Base-by-base conservation (phyloP, 768 basidiomycete species). In the Tricholoma terreum region DNA sequence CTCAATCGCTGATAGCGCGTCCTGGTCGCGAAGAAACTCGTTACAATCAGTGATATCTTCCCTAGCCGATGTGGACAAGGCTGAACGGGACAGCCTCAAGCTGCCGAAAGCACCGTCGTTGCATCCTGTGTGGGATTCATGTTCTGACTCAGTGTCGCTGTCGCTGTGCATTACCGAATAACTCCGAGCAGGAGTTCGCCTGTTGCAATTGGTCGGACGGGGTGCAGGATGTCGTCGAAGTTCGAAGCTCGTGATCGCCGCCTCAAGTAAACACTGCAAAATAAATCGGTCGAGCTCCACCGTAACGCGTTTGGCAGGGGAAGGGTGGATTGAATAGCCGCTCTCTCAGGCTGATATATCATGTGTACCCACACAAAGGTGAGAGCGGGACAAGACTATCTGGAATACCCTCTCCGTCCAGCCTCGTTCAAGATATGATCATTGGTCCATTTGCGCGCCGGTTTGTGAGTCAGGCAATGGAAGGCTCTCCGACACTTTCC, bases 91-190 rank as follows among this genome's bases (percentile, higher is more conserved):
- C 24, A 31, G 1, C 40, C 4, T 43, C 12, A 17, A 10, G 17
- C 52, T 43, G n/a, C 15, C 7, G 22, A 36, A 31, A 14, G 21
- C 21, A 19, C 9, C 36, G n/a, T 35, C 27, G 9, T 55, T 42
- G 11, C 19, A 34, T 5, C 51, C 56, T 3, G 21, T 19, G 42
- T 57, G 52, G 19, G 63, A 60, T 54, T 80, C 76, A 9, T 77
- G 64, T 52, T 79, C 84, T 31, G 81, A 80, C 61, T 87, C 86
- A 15, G 85, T 84, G 52, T 83, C 81, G 68, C 80, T 84, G 50
- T 59, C 62, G 22, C 42, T 35, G 21, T 56, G 50, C 65, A 69
- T 69, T 52, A 35, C 45, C 12, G 24, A 46, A 27, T 45, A 17
- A 6, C 24, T 27, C 24, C 24, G 24, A 27, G 24, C 24, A 6